Base-by-base conservation (phyloP, 2,329 filamentous ascomycete genomes). In the Escovopsis sp. region DNA sequence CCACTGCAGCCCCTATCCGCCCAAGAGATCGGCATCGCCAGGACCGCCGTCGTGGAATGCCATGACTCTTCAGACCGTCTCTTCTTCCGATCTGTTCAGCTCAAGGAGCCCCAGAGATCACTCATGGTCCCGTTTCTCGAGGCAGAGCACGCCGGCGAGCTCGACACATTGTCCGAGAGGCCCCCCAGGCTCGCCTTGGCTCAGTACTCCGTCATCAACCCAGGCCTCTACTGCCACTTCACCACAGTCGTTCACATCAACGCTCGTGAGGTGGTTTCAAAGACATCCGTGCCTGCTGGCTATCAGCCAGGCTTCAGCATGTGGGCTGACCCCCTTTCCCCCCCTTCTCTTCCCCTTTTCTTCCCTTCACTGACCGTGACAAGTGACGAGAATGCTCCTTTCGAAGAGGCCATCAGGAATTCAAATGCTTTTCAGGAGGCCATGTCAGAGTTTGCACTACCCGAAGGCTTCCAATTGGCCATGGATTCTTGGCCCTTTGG, bases 401-500 rank as follows among this genome's bases (percentile, higher is more conserved):
- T 69, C 39, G 54, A 64, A 34, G 60, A 65, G 23, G 51, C 53
- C 8, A 68, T 66, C 45, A 40, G 66, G 11, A 53, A 59, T 5
- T 71, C 68, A 0, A 57, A 63, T 1, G 50, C 68, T 36, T 72
- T 71, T 53, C 60, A 66, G 46, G 56, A 66, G 12, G 68, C 68
- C 41, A 56, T 72, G 53, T 55, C 63, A 19, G 66, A 70, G 49
- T 67, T 72, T 41, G 50, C 53, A 4, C 53, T 73, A 11, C 68
- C 69, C 4, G 59, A 66, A 26, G 62, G 63, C 49, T 67, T 68
- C 41, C 48, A 53, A 33, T 52, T 69, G 40, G 59, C 58, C 12
- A 67, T 70, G 48, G 67, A 70, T 74, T 47, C 73, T 0, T 87
- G 82, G 82, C 84, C 84, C 33, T 87, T 85, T 48, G 68, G 68